Base-by-base conservation (phyloP, 495 filamentous ascomycete species). In the Pseudoneurospora amorphoporcata region DNA sequence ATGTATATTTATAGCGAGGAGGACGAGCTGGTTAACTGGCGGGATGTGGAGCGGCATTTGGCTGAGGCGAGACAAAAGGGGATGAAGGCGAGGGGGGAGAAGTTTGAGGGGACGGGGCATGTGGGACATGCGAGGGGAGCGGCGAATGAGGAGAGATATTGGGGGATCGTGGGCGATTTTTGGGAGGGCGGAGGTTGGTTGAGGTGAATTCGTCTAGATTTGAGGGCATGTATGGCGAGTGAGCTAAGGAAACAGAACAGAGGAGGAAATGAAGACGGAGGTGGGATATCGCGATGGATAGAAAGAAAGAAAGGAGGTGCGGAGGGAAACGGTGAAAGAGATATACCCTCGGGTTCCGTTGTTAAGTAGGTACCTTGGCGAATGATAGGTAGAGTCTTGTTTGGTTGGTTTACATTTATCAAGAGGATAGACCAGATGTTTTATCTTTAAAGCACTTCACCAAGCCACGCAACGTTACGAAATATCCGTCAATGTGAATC, bases 1-100 rank as follows among this genome's bases (percentile, higher is more conserved):
- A 75, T 79, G 23, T 86, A 86, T 72, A 73, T 86, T 2, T 86
- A 86, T 61, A 77, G 81, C 17, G 73, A 75, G 42, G 77, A 70
- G 23, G 84, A 86, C 70, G 39, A 35, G 61, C 76, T 86, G 75
- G 81, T 85, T n/a, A 72, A 79, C 4, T 82, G 77, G 78, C 72
- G 45, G 37, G 77, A 82, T 71, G 81, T 86, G 10, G 83, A 84
- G 75, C 72, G 9, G 65, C 83, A 85, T 71, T 82, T 80, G 14
- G 74, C 40, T 8, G 76, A 79, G 10, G 84, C 84, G 7, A 71
- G 68, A 5, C 8, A 14, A 2, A 75, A 42, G 73, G 83, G 83
- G 58, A 75, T 82, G 41, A 53, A 23, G 10, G 82, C 83, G 0
- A 73, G 77, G 47, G 75, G 61, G 71, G 84, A 84, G 72, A 68